phyloP scores from a whole-genome alignment of 768 basidiomycete genomes.

The Russula earlei region DNA sequence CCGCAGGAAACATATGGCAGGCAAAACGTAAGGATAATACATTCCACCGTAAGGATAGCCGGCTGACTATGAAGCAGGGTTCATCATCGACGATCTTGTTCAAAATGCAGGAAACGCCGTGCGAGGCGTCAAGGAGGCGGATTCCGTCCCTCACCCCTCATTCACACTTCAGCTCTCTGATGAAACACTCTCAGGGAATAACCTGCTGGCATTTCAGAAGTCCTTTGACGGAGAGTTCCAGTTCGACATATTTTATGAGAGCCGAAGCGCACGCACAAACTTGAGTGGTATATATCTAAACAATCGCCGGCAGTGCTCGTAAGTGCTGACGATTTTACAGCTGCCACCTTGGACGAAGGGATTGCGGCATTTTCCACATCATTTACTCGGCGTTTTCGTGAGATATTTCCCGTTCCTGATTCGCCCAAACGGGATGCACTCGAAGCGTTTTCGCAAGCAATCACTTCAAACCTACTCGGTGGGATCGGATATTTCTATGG shows the following conservation, averaged over 20 bases:
- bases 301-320: not conserved
- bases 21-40: conserved; percentile 53
- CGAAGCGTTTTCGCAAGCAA: conserved; percentile 70
- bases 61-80: conserved; percentile 34
- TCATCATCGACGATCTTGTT: conserved; percentile 52
- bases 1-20: conserved; percentile 66
- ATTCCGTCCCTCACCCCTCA: conserved; percentile 65
- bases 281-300: conserved; percentile 45
- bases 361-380: conserved; percentile 53
- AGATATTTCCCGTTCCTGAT: conserved; percentile 57
- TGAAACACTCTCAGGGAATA: conserved; percentile 60
- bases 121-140: conserved; percentile 40
- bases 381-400: conserved; percentile 59
- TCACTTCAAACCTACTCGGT: conserved; percentile 86
- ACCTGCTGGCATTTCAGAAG: conserved; percentile 84
- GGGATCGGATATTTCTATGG: conserved; percentile 96
- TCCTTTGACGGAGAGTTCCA: conserved; percentile 75
- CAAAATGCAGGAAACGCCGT: conserved; percentile 46
- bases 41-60: not conserved
- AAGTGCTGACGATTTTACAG: conserved; percentile 31
- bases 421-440: conserved; percentile 43
- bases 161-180: conserved; percentile 70
- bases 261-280: conserved; percentile 53
- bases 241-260: conserved; percentile 86
- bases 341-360: conserved; percentile 53